Evolutionary conservation across 139 green algal genomes (phyloP).

Genomic region (Chlamydomonas schloesseri): DNA sequence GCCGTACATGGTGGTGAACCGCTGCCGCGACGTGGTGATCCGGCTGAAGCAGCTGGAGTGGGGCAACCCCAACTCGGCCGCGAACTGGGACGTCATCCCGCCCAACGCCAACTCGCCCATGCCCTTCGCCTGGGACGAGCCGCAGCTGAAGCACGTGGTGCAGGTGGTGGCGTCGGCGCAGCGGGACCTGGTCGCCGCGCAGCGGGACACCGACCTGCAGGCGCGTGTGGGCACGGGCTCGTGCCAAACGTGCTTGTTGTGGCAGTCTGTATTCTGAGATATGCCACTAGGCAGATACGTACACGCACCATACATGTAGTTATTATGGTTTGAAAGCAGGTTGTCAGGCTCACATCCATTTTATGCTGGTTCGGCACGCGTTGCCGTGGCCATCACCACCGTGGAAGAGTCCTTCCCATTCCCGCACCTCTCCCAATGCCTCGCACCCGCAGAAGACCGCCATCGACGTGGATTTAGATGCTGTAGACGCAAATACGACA

Average conservation of each 20-base stretch:
- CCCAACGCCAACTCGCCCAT: slow-evolving; percentile 50
- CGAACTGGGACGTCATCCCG: slow-evolving; percentile 46
- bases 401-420: too few species aligned
- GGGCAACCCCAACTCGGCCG: background rate
- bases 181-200: background rate
- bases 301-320: too few species aligned
- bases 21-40: slow-evolving; percentile 78
- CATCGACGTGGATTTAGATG: slow-evolving; percentile 33
- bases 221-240: too few species aligned
- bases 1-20: slow-evolving; percentile 86
- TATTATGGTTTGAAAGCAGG: too few species aligned
- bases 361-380: too few species aligned
- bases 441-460: background rate
- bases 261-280: too few species aligned
- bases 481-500: background rate
- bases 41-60: slow-evolving; percentile 70
- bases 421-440: background rate
- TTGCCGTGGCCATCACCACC: too few species aligned
- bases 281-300: too few species aligned
- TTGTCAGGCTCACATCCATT: too few species aligned
- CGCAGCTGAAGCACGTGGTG: slow-evolving; percentile 32
- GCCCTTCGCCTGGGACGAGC: slow-evolving; percentile 92
- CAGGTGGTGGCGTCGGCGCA: background rate
- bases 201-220: too few species aligned
- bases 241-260: too few species aligned